Evolutionary conservation across 768 basidiomycete species (phyloP).

Genomic region (Myochromella boudieri): DNA sequence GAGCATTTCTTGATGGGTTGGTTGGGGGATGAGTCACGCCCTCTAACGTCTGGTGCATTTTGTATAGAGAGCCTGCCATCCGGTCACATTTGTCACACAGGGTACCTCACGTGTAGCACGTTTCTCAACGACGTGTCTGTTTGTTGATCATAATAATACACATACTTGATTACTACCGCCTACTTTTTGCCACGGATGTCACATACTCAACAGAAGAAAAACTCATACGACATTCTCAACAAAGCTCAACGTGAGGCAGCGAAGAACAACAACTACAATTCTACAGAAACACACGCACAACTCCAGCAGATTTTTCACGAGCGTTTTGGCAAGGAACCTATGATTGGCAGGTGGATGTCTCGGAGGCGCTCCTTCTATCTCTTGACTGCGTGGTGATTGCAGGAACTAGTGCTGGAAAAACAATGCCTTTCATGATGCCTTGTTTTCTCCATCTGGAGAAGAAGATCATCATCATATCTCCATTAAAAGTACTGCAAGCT

Average conservation of each 20-base stretch:
- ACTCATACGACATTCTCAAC: not conserved
- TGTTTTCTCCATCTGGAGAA: slow-evolving; percentile 23
- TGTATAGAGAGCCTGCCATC: slow-evolving; percentile 7
- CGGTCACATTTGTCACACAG: slow-evolving; percentile 8
- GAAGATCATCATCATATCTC: slow-evolving; percentile 32
- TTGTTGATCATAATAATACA: not conserved
- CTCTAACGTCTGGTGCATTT: slow-evolving; percentile 24
- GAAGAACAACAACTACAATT: slow-evolving; percentile 5
- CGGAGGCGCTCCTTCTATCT: slow-evolving; percentile 32
- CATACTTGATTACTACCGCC: not conserved
- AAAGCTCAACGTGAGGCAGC: slow-evolving; percentile 15
- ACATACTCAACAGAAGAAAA: not conserved
- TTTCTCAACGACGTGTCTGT: not conserved
- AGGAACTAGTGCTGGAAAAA: slow-evolving; percentile 38
- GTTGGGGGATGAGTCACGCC: no score
- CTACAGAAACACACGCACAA: slow-evolving; percentile 13
- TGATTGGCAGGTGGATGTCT: slow-evolving; percentile 38
- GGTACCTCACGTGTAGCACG: no score
- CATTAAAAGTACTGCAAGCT: slow-evolving; percentile 33
- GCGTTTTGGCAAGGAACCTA: slow-evolving; percentile 22
- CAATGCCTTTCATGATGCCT: slow-evolving; percentile 35
- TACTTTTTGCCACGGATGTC: not conserved
- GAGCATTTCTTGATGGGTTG: no score
- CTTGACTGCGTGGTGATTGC: slow-evolving; percentile 33
- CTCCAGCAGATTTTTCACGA: slow-evolving; percentile 13